These are phyloP conservation scores for Phytophthora lateralis DNA, from an alignment of 352 stramenopile genomes.

Conservation along the genomic window DNA sequence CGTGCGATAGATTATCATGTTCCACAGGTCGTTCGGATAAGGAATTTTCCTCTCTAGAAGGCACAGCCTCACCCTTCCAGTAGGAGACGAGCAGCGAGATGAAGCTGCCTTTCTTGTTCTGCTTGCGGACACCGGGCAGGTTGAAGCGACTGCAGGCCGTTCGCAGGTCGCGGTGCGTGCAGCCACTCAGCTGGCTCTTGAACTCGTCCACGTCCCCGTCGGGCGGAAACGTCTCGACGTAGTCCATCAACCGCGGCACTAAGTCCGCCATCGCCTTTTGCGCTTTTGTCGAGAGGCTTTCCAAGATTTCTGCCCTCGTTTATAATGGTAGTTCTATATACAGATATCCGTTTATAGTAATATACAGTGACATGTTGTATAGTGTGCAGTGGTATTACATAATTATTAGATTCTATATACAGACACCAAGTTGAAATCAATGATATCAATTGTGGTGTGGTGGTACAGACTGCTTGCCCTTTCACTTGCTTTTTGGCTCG, in stretches of 20 bases:
- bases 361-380: not conserved
- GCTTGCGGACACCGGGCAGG: slow-evolving; percentile 8
- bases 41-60: not conserved
- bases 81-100: slow-evolving; percentile 18
- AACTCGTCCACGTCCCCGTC: slow-evolving; percentile 16
- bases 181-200: slow-evolving; percentile 22
- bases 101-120: slow-evolving; percentile 23
- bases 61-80: slow-evolving; percentile 11
- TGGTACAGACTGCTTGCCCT: too few relatives aligned
- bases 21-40: not conserved
- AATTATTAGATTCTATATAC: not conserved
- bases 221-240: slow-evolving; percentile 17
- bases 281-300: slow-evolving; percentile 2
- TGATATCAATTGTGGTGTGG: not conserved
- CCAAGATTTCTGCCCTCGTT: not conserved
- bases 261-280: slow-evolving; percentile 18
- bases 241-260: slow-evolving; percentile 23
- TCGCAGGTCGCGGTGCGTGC: slow-evolving; percentile 19
- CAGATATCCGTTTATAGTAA: not conserved
- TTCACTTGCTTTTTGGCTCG: too few relatives aligned
- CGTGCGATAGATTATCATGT: not conserved
- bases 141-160: slow-evolving; percentile 17
- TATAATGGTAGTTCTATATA: not conserved
- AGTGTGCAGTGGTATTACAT: too few relatives aligned
- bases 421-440: not conserved